Evolutionary conservation across 139 green algal genomes (phyloP).

Genomic region (Trebouxia sp.): DNA sequence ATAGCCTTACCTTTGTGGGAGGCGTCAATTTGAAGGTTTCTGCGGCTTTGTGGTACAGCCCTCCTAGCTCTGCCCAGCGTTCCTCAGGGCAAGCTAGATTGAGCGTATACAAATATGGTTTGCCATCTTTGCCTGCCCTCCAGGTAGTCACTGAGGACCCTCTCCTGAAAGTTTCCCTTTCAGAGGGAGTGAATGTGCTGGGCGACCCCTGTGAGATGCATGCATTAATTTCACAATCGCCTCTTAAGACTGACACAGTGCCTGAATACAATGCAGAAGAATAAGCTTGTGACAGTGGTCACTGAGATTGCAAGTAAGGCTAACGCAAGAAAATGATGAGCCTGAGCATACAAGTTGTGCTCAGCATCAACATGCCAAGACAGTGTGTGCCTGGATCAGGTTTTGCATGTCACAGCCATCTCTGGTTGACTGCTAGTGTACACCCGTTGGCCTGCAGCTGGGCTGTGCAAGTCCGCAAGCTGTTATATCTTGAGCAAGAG

Average conservation of each 20-base stretch:
- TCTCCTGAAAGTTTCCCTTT: conserved; percentile 1
- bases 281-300: too few relatives aligned
- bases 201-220: not conserved
- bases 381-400: too few relatives aligned
- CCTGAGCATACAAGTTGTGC: too few relatives aligned
- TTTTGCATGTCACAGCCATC: too few relatives aligned
- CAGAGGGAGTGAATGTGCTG: conserved; percentile 3
- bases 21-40: not conserved
- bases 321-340: too few relatives aligned
- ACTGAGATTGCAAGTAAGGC: too few relatives aligned
- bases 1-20: conserved; percentile 8
- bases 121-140: conserved; percentile 7
- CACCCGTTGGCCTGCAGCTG: too few relatives aligned
- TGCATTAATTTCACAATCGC: not conserved
- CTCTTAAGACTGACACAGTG: not conserved
- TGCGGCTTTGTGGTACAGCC: not conserved
- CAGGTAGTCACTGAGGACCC: not conserved
- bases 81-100: conserved; percentile 23
- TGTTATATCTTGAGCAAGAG: too few relatives aligned
- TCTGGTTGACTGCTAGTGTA: too few relatives aligned
- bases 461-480: too few relatives aligned
- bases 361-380: too few relatives aligned
- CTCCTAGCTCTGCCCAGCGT: conserved; percentile 15
- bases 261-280: too few relatives aligned
- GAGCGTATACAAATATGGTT: conserved; percentile 13